phyloP scores from a whole-genome alignment of 257 asterid species.

The Fraxinus quadrangulata region DNA sequence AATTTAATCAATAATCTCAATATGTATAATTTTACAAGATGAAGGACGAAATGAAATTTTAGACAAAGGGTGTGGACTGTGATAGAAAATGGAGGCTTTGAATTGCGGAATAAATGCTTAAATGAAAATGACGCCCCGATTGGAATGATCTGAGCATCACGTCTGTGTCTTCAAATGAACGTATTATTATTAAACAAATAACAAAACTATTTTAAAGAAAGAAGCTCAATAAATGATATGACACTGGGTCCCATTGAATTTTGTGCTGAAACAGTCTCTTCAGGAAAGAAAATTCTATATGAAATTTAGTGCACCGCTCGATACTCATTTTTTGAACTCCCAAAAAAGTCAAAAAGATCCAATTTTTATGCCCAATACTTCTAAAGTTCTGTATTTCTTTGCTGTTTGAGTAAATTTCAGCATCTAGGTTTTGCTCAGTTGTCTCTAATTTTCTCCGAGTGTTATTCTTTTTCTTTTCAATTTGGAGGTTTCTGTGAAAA shows the following conservation, averaged over 20 bases:
- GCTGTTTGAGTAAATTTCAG: slow-evolving; percentile 28
- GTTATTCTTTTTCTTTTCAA: background rate
- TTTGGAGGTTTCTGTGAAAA: slow-evolving; percentile 27
- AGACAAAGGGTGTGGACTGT: background rate
- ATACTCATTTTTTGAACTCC: slow-evolving; percentile 1
- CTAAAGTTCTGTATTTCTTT: slow-evolving; percentile 16
- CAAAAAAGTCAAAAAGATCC: slow-evolving; percentile 18
- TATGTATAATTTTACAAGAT: background rate
- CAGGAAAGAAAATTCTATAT: slow-evolving; percentile 34
- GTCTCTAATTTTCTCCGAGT: slow-evolving; percentile 11
- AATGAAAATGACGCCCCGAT: slow-evolving; percentile 65
- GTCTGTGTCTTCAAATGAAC: slow-evolving; percentile 33
- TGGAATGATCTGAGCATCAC: slow-evolving; percentile 67
- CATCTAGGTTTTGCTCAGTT: slow-evolving; percentile 38
- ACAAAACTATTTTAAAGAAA: slow-evolving; percentile 27
- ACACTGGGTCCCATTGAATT: slow-evolving; percentile 44
- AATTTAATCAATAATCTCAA: background rate
- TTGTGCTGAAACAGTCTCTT: slow-evolving; percentile 36
- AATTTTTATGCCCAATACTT: slow-evolving; percentile 20
- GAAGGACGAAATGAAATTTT: background rate
- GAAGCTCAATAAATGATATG: slow-evolving; percentile 6
- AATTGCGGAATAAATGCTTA: slow-evolving; percentile 51
- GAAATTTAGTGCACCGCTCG: slow-evolving; percentile 22
- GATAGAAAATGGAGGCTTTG: slow-evolving; percentile 38
- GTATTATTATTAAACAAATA: slow-evolving; percentile 22